Evolutionary conservation across 139 green algal genomes (phyloP), one percentile per base, ranked within the genome.

Genomic region (Chlorella sp.): DNA sequence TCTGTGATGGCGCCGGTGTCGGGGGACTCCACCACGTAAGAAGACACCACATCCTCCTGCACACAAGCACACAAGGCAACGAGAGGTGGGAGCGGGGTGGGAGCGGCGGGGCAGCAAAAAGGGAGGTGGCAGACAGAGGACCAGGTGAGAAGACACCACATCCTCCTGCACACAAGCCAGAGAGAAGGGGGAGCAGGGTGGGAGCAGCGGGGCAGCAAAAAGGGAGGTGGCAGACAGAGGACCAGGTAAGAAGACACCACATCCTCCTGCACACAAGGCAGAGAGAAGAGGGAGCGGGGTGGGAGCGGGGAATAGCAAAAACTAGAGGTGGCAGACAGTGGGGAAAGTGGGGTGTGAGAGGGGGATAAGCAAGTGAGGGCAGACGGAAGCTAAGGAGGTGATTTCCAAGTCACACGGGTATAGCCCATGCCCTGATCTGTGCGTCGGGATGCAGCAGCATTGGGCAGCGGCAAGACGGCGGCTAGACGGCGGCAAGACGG

Each of bases 211-310:
- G 15, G 15, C 19, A 34, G 21, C 19, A 34, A 7, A 76, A 76
- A 14, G 7, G 21, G n/a, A 76, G 12, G 21, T 76, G 68, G n/a
- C 21, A 36, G 12, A n/a, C 68, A 76, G n/a, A n/a, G n/a, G n/a
- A 99, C 97, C 16, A 99, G 97, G 86, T 97, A 99, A 21, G 93
- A 90, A 90, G 98, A 92, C 11, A 99, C 91, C 64, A 99, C 97
- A 30, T 95, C 93, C 30, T 78, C 26, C 60, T 73, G 83, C 34
- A 42, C 4, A 3, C 53, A 69, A 28, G 37, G n/a, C n/a, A n/a
- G n/a, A 0, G 79, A 39, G 40, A 40, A 9, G 40, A 9, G 79
- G 21, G 53, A 61, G 14, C 14, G 39, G 39, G 40, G 26, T 21
- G 15, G 28, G 5, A 80, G 73, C 68, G 22, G n/a, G 24, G 14